These are phyloP conservation scores for Phytopythium litorale DNA, from an alignment of 352 stramenopile species.

Conservation along the genomic window DNA sequence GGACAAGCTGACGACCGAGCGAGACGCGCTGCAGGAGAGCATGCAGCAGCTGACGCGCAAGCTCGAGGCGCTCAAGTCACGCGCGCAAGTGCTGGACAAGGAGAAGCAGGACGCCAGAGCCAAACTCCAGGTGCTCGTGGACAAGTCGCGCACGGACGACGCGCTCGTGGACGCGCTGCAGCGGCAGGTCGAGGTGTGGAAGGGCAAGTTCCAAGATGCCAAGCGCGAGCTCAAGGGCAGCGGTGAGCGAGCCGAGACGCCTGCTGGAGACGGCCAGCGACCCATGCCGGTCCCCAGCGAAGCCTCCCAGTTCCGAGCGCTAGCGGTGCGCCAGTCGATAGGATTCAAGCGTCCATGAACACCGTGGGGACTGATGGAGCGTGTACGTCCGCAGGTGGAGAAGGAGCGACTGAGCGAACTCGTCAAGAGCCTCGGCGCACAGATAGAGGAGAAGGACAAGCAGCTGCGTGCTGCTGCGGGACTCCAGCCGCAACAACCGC, in stretches of 20 bases:
- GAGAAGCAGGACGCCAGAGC: conserved; percentile 60
- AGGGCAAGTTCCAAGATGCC: conserved; percentile 41
- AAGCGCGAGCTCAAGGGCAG: conserved; percentile 45
- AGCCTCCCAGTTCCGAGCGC: conserved; percentile 41
- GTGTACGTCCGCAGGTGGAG: conserved; percentile 32
- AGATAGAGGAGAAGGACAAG: conserved; percentile 64
- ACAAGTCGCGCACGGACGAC: conserved; percentile 82
- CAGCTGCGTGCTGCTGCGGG: conserved; percentile 21
- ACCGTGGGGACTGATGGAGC: neutral
- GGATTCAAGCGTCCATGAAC: neutral
- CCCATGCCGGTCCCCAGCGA: conserved; percentile 49
- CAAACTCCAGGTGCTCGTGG: conserved; percentile 67
- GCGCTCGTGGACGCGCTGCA: conserved; percentile 74
- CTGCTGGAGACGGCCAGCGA: conserved; percentile 29
- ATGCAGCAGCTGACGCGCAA: conserved; percentile 57
- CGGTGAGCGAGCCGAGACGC: conserved; percentile 38
- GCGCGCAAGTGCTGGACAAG: conserved; percentile 66
- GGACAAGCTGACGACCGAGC: conserved; percentile 55
- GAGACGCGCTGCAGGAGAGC: conserved; percentile 52
- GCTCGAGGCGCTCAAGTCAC: conserved; percentile 61
- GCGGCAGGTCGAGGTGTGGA: conserved; percentile 61
- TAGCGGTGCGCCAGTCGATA: conserved; percentile 29
- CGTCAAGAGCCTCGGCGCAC: conserved; percentile 41
- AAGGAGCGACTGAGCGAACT: conserved; percentile 61
- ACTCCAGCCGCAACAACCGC: conserved; percentile 8